Evolutionary conservation across 1,284 basidiomycete genomes (phyloP), one percentile per base, ranked within the genome.

Genomic region (Puccinia triticina): DNA sequence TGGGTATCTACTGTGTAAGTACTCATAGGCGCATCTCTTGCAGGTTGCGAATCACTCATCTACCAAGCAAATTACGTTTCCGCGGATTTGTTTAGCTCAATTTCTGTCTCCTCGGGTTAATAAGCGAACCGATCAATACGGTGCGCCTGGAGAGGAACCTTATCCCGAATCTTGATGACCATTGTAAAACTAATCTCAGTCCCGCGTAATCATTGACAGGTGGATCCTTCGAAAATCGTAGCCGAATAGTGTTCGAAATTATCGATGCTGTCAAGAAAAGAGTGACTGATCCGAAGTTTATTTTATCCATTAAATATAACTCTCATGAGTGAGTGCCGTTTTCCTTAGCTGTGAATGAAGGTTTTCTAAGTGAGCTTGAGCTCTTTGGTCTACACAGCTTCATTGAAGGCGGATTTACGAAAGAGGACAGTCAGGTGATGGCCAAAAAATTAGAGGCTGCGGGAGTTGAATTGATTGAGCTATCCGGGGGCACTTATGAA

Each of bases 381-480:
- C 12, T 14, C 37, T 73, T 77, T 37, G 12, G 34, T 26, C 2
- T 69, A 40, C 43, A 86, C 37, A 88, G 89, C 83, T 89, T 88
- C 82, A 83, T 86, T 5, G 88, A 88, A 34, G 88, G 87, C 18
- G 88, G 88, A 0, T 84, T 88, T 50, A 86, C 87, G 1, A 85
- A 86, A 53, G 88, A 89, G 14, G 90, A 90, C 83, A 88, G 88
- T n/a, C 86, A 88, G 71, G 80, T 85, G 71, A 88, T 89, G 12
- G 89, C 89, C 69, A 84, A 86, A 74, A 85, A 88, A 84, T 86
- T 91, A 59, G 90, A 90, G 83, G 86, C 84, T 14, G 86, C 85
- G 1, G 87, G 87, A 0, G 86, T 90, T 4, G 90, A 91, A 85
- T 86, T 91, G 84, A 89, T 91, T 59, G 90, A 90, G 84, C 83